Evolutionary conservation across 176 grass and related monocot genomes (phyloP), one percentile per base, ranked within the genome.

Genomic region (Raddia distichophylla): DNA sequence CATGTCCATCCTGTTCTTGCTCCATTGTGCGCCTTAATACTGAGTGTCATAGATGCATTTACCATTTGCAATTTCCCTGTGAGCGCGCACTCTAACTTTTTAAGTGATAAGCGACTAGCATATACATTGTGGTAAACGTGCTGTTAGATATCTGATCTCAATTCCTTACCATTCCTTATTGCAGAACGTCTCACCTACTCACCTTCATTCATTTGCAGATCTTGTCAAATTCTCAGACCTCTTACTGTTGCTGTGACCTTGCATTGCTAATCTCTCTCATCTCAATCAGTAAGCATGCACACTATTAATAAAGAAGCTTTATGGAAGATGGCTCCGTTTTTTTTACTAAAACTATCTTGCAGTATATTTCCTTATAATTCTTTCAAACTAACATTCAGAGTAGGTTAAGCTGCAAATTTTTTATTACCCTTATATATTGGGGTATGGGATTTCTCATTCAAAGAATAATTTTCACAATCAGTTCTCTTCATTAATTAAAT

Each of bases 1-100:
- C 27, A 35, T 54, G 14, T 6, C 68, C 59, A 57, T 73, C 73
- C 17, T 18, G 11, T 46, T 20, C 32, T 77, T 84, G 53, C 74
- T 57, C 37, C 7, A 5, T 64, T 48, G 22, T 32, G 16, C 11
- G 1, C n/a, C 42, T 17, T 60, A 27, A 27, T 27, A 27, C 4
- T 40, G 3, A 40, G 37, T 40, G 1, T 40, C 37, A 40, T 40
- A 40, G 37, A 40, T 40, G 37, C 37, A 40, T 40, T 40, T 5
- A 5, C 2, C 37, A 40, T 40, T 40, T 40, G 3, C 37, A 19
- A 43, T 22, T 68, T 16, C 2, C 52, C 33, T 27, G 27, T 27
- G 11, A 35, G 13, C 59, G 35, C 18, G 35, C 42, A 22, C 4
- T 2, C 5, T 47, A 47, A 47, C 45, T 47, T 50, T 15, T 61